Percentiles rank a stretch among this genome's conserved stretches.
Conservation (phyloP, 139 green algal species). For the Trebouxia sp. region DNA sequence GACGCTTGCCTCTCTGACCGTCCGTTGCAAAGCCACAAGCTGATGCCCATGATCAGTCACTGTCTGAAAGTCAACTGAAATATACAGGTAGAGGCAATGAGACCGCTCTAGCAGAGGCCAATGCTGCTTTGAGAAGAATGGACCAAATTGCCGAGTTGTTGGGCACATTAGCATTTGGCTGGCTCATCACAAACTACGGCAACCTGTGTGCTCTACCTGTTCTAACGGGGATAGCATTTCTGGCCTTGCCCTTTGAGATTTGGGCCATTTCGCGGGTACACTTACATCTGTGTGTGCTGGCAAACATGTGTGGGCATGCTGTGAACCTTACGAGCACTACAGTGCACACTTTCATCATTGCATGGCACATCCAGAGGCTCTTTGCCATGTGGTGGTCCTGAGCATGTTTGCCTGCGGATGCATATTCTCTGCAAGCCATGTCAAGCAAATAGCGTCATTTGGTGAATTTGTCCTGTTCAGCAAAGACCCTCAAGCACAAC, state of each 20-base stretch:
- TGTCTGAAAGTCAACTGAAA: background rate
- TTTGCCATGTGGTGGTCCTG: too few relatives aligned
- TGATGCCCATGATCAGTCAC: background rate
- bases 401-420: too few relatives aligned
- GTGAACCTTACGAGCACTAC: too few relatives aligned
- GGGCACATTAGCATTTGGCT: slow-evolving; percentile 47
- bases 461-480: too few relatives aligned
- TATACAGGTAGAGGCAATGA: slow-evolving; percentile 43
- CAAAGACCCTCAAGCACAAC: too few relatives aligned
- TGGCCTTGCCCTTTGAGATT: slow-evolving; percentile 35
- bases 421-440: too few relatives aligned
- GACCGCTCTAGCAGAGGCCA: slow-evolving; percentile 37
- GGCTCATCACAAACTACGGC: slow-evolving; percentile 35
- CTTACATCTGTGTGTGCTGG: too few relatives aligned
- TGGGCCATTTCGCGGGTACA: slow-evolving; percentile 38
- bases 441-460: too few relatives aligned
- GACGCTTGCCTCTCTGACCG: background rate
- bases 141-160: slow-evolving; percentile 49
- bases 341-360: too few relatives aligned
- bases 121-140: slow-evolving; percentile 41
- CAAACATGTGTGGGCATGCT: too few relatives aligned
- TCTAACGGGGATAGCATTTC: slow-evolving; percentile 27
- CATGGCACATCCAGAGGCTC: too few relatives aligned
- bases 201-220: slow-evolving; percentile 24
- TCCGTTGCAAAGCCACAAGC: background rate